Conservation (phyloP, 495 filamentous ascomycete species). For the Rostrohypoxylon terebratum region DNA sequence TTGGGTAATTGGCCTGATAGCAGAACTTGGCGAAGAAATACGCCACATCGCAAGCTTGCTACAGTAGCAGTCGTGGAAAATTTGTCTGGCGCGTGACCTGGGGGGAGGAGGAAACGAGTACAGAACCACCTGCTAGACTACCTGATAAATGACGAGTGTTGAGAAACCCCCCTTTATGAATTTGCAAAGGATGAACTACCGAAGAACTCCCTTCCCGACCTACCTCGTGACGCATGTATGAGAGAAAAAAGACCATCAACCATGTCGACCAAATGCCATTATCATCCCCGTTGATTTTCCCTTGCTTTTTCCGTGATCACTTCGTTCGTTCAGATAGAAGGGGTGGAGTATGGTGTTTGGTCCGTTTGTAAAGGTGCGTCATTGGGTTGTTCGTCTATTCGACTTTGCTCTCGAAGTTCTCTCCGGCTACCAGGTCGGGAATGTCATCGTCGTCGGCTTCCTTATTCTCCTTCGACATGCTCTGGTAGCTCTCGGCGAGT, state of each 20-base stretch:
- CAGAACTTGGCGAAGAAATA: slow-evolving; percentile 30
- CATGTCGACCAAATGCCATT: slow-evolving; percentile 41
- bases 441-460: slow-evolving; percentile 87
- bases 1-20: slow-evolving; percentile 4
- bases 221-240: slow-evolving; percentile 21
- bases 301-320: slow-evolving; percentile 18
- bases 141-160: slow-evolving; percentile 29
- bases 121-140: slow-evolving; percentile 36
- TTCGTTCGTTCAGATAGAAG: slow-evolving; percentile 32
- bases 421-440: slow-evolving; percentile 93
- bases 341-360: slow-evolving; percentile 12
- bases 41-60: slow-evolving; percentile 24
- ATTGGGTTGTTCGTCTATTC: slow-evolving; percentile 69
- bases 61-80: slow-evolving; percentile 19
- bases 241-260: slow-evolving; percentile 32
- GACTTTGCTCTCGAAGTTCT: slow-evolving; percentile 96
- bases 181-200: slow-evolving; percentile 36
- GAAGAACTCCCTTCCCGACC: slow-evolving; percentile 39
- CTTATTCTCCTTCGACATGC: slow-evolving; percentile 96
- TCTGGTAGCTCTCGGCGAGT: slow-evolving; percentile 99
- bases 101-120: not conserved
- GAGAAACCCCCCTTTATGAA: slow-evolving; percentile 9
- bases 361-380: slow-evolving; percentile 29
- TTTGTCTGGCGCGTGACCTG: not conserved
- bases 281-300: slow-evolving; percentile 27